phyloP scores from a whole-genome alignment of 305 asterid species.

The Solanum hybrid region DNA sequence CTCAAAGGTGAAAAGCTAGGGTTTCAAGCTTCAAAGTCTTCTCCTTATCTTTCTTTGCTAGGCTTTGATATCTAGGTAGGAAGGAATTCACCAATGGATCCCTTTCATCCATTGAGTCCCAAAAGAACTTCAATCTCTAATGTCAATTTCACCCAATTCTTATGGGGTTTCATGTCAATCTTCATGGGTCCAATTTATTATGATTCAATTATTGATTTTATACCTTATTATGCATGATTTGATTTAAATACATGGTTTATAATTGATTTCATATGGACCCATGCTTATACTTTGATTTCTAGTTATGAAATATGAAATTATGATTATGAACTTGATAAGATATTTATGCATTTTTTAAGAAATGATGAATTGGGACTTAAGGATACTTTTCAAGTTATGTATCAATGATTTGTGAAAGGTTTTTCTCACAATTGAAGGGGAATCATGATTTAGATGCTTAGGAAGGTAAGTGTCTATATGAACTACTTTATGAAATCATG shows the following conservation, averaged over 20 bases:
- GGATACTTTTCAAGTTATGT: not conserved
- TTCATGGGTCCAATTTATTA: not conserved
- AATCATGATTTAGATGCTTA: not conserved
- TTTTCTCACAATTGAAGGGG: not conserved
- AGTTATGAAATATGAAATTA: not conserved
- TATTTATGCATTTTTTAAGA: not conserved
- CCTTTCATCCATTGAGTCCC: not conserved
- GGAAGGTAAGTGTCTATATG: not conserved
- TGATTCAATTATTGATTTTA: not conserved
- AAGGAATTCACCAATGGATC: not conserved
- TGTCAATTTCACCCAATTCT: not conserved
- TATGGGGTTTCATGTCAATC: not conserved
- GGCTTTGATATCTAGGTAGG: not conserved
- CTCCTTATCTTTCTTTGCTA: not conserved
- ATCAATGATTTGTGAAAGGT: not conserved
- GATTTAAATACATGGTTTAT: not conserved
- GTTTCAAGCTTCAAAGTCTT: not conserved
- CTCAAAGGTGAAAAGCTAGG: not conserved
- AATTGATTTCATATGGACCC: not conserved
- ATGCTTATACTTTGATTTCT: not conserved
- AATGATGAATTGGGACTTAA: not conserved
- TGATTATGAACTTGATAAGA: not conserved
- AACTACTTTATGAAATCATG: not conserved
- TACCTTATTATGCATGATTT: not conserved
- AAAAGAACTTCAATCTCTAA: not conserved